A percentile compares a stretch with the other conserved stretches of the same genome.
phyloP scores from a whole-genome alignment of 1,284 basidiomycete genomes.

The Singerocomus inundabilis region DNA sequence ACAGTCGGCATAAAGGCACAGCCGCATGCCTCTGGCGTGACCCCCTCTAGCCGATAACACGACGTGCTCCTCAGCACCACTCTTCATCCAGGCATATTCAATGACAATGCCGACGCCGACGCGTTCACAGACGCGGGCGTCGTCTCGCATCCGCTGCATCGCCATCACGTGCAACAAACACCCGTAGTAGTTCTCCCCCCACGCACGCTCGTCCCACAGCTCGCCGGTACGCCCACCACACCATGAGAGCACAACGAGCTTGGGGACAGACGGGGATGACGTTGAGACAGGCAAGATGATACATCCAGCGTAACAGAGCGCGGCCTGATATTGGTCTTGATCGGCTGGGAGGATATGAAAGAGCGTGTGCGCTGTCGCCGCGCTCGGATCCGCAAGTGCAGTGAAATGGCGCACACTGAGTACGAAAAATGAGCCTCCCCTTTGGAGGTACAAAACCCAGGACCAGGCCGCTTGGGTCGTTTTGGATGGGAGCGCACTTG shows the following conservation, averaged over 20 bases:
- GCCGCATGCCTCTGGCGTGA: too few species aligned
- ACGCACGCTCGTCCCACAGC: constrained; percentile 14
- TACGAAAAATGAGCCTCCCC: constrained; percentile 26
- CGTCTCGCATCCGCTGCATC: constrained; percentile 2
- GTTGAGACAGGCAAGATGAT: constrained; percentile 17
- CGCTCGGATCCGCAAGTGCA: background rate
- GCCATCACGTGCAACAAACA: constrained; percentile 27
- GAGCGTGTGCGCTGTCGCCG: constrained; percentile 4
- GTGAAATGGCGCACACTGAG: constrained; percentile 10
- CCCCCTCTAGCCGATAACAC: constrained; percentile 7
- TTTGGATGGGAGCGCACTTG: constrained; percentile 2
- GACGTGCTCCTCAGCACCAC: constrained; percentile 3
- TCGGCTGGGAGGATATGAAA: constrained; percentile 15
- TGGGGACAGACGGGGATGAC: constrained; percentile 4
- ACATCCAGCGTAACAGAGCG: constrained; percentile 13
- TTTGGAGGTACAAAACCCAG: background rate
- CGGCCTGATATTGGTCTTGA: background rate
- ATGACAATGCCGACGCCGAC: constrained; percentile 14
- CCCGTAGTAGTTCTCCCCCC: constrained; percentile 11
- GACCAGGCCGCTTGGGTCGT: background rate
- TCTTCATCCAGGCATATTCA: constrained; percentile 15
- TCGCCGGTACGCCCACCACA: background rate
- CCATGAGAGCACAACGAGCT: constrained; percentile 25
- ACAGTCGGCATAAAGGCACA: too few species aligned
- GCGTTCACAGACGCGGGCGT: constrained; percentile 12